phyloP scores from a whole-genome alignment of 2,329 filamentous ascomycete species.

The Ceratocystis huliohia region DNA sequence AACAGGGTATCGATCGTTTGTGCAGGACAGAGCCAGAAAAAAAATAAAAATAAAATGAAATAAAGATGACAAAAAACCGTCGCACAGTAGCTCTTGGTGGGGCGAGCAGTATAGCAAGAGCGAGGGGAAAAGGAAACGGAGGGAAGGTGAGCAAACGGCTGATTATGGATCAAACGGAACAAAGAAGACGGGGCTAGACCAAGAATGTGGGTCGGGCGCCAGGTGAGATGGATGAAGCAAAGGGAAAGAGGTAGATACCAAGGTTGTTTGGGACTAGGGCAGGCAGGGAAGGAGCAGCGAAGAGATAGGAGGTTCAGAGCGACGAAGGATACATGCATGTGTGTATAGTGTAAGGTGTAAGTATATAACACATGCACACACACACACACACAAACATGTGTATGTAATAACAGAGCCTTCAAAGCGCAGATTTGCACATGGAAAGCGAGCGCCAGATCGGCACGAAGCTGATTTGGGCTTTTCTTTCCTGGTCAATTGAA shows the following conservation, averaged over 20 bases:
- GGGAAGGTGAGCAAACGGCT: conserved; percentile 2
- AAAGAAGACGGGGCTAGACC: conserved; percentile 3
- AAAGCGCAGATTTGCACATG: conserved; percentile 1
- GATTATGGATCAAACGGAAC: neutral
- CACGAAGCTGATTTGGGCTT: neutral
- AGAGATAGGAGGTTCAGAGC: neutral
- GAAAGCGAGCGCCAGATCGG: neutral
- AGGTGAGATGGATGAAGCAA: neutral
- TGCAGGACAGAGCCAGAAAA: neutral
- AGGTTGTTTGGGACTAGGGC: neutral
- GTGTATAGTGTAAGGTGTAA: neutral
- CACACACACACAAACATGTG: neutral
- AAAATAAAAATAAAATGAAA: neutral
- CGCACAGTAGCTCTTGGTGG: neutral
- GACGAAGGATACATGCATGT: neutral
- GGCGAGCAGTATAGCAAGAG: neutral
- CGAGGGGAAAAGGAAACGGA: neutral
- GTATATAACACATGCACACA: neutral
- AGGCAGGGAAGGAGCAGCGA: neutral
- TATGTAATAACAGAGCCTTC: neutral
- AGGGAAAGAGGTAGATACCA: neutral
- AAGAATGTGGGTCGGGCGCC: conserved; percentile 1
- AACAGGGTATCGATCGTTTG: no score
- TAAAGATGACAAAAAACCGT: neutral
- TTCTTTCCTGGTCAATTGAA: neutral